Base-by-base conservation (phyloP, 805 yeast genomes). In the Komagataella phaffii region DNA sequence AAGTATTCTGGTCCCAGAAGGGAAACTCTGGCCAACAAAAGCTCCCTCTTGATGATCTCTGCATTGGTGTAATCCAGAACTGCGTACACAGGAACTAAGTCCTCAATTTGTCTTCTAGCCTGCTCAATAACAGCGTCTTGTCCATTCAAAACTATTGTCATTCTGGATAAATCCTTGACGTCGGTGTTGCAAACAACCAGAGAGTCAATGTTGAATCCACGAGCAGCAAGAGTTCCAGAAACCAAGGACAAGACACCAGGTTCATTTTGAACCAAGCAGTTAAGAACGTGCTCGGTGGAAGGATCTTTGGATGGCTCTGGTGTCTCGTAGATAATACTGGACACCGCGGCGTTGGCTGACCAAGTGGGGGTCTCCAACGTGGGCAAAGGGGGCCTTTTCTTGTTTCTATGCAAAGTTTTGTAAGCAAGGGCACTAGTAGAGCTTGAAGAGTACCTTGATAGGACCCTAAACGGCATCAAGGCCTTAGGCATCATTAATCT, bases 121-220 rank as follows among this genome's bases (percentile, higher is more conserved):
- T 93, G 99, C 68, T 93, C 99, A 58, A 93, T 85, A 50, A 93
- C 89, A 23, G 93, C 96, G 62, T 91, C 96, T 67, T 88, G 95
- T 55, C 98, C 99, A 53, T 82, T 83, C 61, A 93, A 74, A 8
- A 88, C 96, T 60, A 93, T 88, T 6, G 99, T 93, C 99, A 93
- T 93, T 66, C 99, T 79, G 30, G 96, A 87, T 59, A 93, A 76
- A 64, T 93, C 97, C 68, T 84, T 81, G 54, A 93, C 97, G 67
- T 91, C 98, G 45, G 99, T 93, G 72, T 83, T 87, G 66, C 96
- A 91, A 48, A 93, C 99, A 53, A 93, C 96, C 57, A 93, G 76
- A 8, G 98, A 91, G 68, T 93, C 99, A 63, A 93, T 93, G 73
- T 93, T 93, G 80, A 93, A 93, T 17, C 99, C 99, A 67, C 99